phyloP scores from a whole-genome alignment of 1,139 yeast species.

The Diutina rugosa region DNA sequence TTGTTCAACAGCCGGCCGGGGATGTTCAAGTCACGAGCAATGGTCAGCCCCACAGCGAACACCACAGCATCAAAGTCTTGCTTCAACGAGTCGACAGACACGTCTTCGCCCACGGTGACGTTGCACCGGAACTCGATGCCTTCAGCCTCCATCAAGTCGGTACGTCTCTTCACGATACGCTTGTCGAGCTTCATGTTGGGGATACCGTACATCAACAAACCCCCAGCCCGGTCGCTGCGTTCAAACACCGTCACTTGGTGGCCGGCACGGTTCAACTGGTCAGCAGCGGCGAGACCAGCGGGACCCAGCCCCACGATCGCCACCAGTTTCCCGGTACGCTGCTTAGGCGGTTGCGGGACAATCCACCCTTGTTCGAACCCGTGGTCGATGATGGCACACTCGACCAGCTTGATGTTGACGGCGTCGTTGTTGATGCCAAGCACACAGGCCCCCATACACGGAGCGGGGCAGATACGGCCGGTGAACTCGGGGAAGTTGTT shows the following conservation, averaged over 20 bases:
- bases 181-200: conserved; percentile 98
- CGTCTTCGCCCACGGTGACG: conserved; percentile 75
- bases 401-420: conserved; percentile 92
- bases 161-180: conserved; percentile 82
- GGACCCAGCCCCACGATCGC: conserved; percentile 97
- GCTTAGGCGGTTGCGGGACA: conserved; percentile 64
- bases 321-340: conserved; percentile 72
- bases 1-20: conserved; percentile 89
- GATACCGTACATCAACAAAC: conserved; percentile 95
- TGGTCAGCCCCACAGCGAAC: conserved; percentile 91
- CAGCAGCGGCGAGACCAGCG: conserved; percentile 92
- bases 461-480: conserved; percentile 98
- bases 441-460: conserved; percentile 97
- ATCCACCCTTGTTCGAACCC: conserved; percentile 98
- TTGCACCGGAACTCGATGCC: conserved; percentile 72
- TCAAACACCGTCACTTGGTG: conserved; percentile 86
- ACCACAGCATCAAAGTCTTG: conserved; percentile 67
- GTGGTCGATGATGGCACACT: conserved; percentile 91
- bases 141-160: conserved; percentile 81
- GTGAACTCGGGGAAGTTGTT: conserved; percentile 98
- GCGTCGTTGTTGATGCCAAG: conserved; percentile 90
- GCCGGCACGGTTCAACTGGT: conserved; percentile 93
- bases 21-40: conserved; percentile 87
- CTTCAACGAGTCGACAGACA: conserved; percentile 58
- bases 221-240: conserved; percentile 93